phyloP scores from a whole-genome alignment of 2,329 filamentous ascomycete genomes.

The Aspergillus sergii region DNA sequence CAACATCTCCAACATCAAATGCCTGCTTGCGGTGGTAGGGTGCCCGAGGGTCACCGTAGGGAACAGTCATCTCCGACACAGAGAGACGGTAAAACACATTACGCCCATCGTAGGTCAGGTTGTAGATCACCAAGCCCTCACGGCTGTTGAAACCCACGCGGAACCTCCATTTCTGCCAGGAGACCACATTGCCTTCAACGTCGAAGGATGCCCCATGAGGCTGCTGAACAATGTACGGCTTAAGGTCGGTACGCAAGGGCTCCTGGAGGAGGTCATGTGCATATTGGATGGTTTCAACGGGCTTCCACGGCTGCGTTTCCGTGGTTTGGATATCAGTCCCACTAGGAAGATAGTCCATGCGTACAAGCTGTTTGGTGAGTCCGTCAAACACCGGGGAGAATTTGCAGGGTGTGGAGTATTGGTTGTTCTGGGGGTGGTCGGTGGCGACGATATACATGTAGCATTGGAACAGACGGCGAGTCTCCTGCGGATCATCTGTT shows the following conservation, averaged over 20 bases:
- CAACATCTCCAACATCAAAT: conserved; percentile 69
- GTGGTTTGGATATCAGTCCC: conserved; percentile 63
- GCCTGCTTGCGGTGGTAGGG: conserved; percentile 72
- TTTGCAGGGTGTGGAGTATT: conserved; percentile 41
- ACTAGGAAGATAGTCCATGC: conserved; percentile 70
- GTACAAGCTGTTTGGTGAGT: conserved; percentile 64
- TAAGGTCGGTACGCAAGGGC: conserved; percentile 61
- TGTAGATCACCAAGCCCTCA: conserved; percentile 69
- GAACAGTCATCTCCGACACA: conserved; percentile 67
- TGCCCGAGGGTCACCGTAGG: conserved; percentile 61
- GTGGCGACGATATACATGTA: conserved; percentile 42
- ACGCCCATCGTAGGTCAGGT: conserved; percentile 64
- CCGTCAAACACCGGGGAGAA: conserved; percentile 56
- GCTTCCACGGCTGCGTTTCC: conserved; percentile 59
- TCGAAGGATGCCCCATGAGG: conserved; percentile 66
- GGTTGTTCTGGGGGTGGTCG: conserved; percentile 41
- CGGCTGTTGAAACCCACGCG: conserved; percentile 64
- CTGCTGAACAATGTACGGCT: conserved; percentile 66
- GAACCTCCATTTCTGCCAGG: conserved; percentile 70
- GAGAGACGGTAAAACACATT: conserved; percentile 68
- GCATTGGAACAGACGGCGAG: conserved; percentile 43
- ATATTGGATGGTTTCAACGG: conserved; percentile 55
- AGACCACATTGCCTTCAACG: conserved; percentile 58
- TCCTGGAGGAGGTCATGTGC: conserved; percentile 67
- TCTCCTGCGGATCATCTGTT: conserved; percentile 42